Evolutionary conservation across 1,284 basidiomycete species (phyloP), one percentile per base, ranked within the genome.

Genomic region (Spongispora temasekensis): DNA sequence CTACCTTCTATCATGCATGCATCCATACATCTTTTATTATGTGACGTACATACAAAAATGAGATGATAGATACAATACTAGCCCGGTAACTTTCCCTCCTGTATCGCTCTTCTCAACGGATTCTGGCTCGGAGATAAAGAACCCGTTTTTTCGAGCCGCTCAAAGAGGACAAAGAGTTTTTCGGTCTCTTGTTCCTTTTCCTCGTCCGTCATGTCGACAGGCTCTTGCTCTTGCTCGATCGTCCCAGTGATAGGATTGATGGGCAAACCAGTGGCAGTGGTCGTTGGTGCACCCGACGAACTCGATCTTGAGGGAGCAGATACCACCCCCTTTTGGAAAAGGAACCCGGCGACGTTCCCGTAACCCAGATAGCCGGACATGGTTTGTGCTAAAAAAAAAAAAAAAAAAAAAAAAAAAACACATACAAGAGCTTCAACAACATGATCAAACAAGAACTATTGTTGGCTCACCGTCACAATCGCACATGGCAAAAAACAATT

Each of bases 181-280:
- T 97, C 95, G 51, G 94, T 91, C 77, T 98, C 95, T 17, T 79
- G 79, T 71, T 96, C 93, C 74, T 95, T 95, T 79, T 97, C 94
- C 70, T 95, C 94, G 23, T 95, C 89, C 0, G 91, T 89, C 94
- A 97, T 95, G 46, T 88, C 83, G 23, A 75, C 53, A 40, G 73
- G 59, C 71, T 78, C 62, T 63, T 72, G 68, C 9, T 76, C 75
- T 5, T 71, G 70, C 59, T 84, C 78, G 19, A 78, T 80, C 19
- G 84, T 84, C 21, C 90, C 92, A 1, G 91, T 95, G 69, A 94
- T 94, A 0, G 93, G 91, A 71, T 94, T 89, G 69, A 94, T 87
- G 6, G 78, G 74, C 3, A 84, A 63, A 25, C 83, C 78, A 27
- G 78, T 74, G 5, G 73, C 72, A 4, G 78, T 77, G 5, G 79